Base-by-base conservation (phyloP, 768 basidiomycete species). In the Suillus lakei region DNA sequence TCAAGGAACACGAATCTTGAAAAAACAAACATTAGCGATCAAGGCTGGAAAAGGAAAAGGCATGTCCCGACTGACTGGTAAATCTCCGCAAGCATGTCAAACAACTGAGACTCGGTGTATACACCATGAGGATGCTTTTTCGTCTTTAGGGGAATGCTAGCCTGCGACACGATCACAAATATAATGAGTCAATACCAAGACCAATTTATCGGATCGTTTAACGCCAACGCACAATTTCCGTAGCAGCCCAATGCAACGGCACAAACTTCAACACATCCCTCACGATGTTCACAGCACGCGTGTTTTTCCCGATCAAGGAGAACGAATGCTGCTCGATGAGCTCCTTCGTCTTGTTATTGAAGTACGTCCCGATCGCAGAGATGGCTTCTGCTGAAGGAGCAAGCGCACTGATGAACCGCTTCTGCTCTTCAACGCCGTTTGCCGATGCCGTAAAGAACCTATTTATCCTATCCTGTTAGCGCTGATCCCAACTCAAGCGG, bases 1-100 rank as follows among this genome's bases (percentile, higher is more conserved):
- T 93, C 87, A 39, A 93, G 83, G 86, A 94, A 95, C 65, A 95
- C 78, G 73, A 85, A 93, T 48, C 92, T 93, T 68, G 5, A 2
- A 26, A 32, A 23, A 13, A 38, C 21, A 26, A 18, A 34, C n/a
- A 23, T 18, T 15, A 54, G 26, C 32, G 26, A 28, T 59, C 26
- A 21, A 30, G 18, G 9, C n/a, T n/a, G n/a, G 12, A 28, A 50
- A 7, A 5, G 39, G 5, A 12, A 18, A 12, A 32, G 13, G 4
- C 6, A 18, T 12, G 12, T 28, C 9, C n/a, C 43, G 38, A 23
- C 76, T 69, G 32, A 92, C 88, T 85, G 77, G 75, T 93, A 94
- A 60, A 94, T 89, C 26, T 91, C 88, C 30, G 84, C 81, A 9
- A 93, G 83, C 44, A 88, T 87, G 21, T 81, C 76, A 67, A 85